Conservation (phyloP, 306 rosid species). For the Quercus parvula region DNA sequence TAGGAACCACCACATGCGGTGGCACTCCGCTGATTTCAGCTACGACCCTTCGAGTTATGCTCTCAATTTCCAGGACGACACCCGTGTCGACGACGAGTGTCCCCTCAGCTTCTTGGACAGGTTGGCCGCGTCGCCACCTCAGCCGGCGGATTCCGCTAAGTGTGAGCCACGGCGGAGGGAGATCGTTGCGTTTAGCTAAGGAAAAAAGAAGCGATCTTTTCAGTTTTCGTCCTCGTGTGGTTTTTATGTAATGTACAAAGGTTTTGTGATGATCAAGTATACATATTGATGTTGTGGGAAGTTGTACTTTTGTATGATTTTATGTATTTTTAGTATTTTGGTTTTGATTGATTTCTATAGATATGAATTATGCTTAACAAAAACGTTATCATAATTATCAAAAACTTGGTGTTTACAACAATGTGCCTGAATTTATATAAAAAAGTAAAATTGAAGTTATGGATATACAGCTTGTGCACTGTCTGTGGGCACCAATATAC, state of each 20-base stretch:
- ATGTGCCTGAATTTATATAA: too few species aligned
- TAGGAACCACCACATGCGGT: conserved; percentile 1
- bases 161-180: not conserved
- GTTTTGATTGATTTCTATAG: not conserved
- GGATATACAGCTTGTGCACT: too few species aligned
- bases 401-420: too few species aligned
- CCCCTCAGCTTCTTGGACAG: conserved; percentile 17
- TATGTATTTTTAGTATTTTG: not conserved
- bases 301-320: not conserved
- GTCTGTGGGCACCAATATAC: too few species aligned
- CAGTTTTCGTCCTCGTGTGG: not conserved
- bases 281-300: not conserved
- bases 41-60: conserved; percentile 43
- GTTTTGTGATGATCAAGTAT: not conserved
- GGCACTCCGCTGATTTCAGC: conserved; percentile 33
- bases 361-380: not conserved
- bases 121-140: conserved; percentile 14
- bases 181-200: conserved; percentile 19
- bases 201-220: not conserved
- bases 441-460: too few species aligned
- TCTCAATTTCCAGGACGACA: conserved; percentile 39
- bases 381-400: too few species aligned
- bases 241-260: not conserved
- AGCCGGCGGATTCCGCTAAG: not conserved
- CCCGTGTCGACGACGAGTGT: conserved; percentile 8